phyloP scores from a whole-genome alignment of 148 eudicot species.

The Polygonum maritimum region DNA sequence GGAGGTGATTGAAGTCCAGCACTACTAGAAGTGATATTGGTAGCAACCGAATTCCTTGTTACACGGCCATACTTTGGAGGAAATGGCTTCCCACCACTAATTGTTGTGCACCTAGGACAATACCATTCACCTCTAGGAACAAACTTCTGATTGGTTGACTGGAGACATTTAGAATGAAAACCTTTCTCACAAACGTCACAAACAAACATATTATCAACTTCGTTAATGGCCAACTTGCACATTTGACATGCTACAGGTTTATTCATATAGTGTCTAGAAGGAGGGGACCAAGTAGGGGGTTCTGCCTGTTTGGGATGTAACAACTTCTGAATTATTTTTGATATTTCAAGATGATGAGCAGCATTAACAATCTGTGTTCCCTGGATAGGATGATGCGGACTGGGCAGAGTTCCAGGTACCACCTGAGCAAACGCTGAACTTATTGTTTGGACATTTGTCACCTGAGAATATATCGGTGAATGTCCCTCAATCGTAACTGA shows the following conservation, averaged over 20 bases:
- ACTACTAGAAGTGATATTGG: slow-evolving; percentile 39
- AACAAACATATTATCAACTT: slow-evolving; percentile 67
- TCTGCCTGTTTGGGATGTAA: slow-evolving; percentile 42
- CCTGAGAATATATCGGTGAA: slow-evolving; percentile 29
- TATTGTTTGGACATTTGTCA: slow-evolving; percentile 24
- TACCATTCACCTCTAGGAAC: slow-evolving; percentile 91
- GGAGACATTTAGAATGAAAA: slow-evolving; percentile 79
- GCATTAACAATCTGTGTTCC: slow-evolving; percentile 35
- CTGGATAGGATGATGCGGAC: slow-evolving; percentile 40
- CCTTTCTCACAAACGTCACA: slow-evolving; percentile 99
- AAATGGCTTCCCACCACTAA: slow-evolving; percentile 72
- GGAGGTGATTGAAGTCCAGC: slow-evolving; percentile 33
- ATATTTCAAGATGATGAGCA: slow-evolving; percentile 58
- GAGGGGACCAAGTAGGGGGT: slow-evolving; percentile 63
- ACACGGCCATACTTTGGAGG: slow-evolving; percentile 99
- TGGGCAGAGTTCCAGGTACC: slow-evolving; percentile 26
- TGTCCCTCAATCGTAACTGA: slow-evolving; percentile 31
- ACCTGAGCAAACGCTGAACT: slow-evolving; percentile 36
- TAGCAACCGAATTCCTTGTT: slow-evolving; percentile 55
- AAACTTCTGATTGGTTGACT: slow-evolving; percentile 48
- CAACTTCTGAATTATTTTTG: slow-evolving; percentile 64
- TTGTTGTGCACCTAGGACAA: slow-evolving; percentile 68
- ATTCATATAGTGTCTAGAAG: slow-evolving; percentile 86
- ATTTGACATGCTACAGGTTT: slow-evolving; percentile 71
- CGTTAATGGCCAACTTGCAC: slow-evolving; percentile 51